phyloP scores from a whole-genome alignment of 2,329 filamentous ascomycete species.

The Fusarium mangiferae region DNA sequence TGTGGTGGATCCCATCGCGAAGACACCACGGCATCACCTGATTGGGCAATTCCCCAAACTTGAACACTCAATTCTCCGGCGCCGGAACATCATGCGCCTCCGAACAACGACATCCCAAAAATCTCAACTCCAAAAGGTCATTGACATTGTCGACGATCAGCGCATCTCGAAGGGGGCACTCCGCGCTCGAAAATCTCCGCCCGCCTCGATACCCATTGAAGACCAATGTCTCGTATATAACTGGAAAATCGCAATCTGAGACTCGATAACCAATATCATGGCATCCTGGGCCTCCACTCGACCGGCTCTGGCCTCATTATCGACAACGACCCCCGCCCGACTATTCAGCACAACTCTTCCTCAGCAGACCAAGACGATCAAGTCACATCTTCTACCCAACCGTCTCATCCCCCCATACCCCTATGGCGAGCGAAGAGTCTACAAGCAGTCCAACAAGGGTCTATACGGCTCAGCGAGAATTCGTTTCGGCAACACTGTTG shows the following conservation, averaged over 20 bases:
- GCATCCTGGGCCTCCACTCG: constrained; percentile 37
- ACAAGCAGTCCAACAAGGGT: constrained; percentile 83
- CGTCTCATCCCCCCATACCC: constrained; percentile 74
- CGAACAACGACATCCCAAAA: constrained; percentile 38
- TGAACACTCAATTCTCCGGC: constrained; percentile 13
- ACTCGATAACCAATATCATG: constrained; percentile 26
- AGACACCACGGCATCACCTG: constrained; percentile 50
- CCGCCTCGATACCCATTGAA: constrained; percentile 33
- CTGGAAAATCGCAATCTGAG: background rate
- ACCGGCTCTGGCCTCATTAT: constrained; percentile 34
- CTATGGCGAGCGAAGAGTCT: constrained; percentile 74
- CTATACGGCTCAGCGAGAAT: constrained; percentile 78
- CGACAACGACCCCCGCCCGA: constrained; percentile 29
- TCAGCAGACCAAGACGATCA: constrained; percentile 54
- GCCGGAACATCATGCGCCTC: constrained; percentile 42
- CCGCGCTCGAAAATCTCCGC: constrained; percentile 18
- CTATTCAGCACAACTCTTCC: constrained; percentile 53
- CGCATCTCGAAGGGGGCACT: constrained; percentile 32
- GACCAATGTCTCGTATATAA: constrained; percentile 39
- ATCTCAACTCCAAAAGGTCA: constrained; percentile 34
- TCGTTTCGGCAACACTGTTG: constrained; percentile 83
- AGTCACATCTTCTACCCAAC: constrained; percentile 56
- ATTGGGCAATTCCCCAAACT: constrained; percentile 27
- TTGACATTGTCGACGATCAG: constrained; percentile 31
- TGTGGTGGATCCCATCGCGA: constrained; percentile 41